Base-by-base conservation (phyloP, 78 protist genomes). In the Dictyostelium intermedium region DNA sequence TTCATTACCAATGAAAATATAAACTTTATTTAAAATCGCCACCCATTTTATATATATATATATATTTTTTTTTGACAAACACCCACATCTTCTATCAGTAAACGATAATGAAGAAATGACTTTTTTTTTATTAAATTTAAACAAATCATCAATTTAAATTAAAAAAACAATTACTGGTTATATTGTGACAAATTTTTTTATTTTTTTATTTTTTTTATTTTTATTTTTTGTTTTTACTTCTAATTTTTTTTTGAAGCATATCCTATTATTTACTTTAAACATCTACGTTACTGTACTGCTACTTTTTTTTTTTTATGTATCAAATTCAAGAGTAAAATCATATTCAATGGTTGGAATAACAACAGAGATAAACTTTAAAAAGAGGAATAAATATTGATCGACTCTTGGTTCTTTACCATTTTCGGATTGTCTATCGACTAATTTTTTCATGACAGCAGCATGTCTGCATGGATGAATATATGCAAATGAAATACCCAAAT, bases 331-430 rank as follows among this genome's bases (percentile, higher is more conserved):
- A 56, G 99, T 98, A 91, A 85, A 97, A 89, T 98, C 99, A 81
- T 98, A 98, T 60, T 98, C 98, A 32, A 99, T 98, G 43, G 99
- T 99, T 50, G 99, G 99, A 37, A 98, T 97, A 35, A 98, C 99
- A 34, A 97, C 37, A 27, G 96, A 87, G 39, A 99, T 94, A 82
- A 99, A 99, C 96, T 99, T 99, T 47, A 98, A 95, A 93, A 98
- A 98, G 34, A 97, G 85, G 94, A 98, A 91, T 14, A 98, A 63
- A 92, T 97, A 97, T 74, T 85, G 95, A 34, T 92, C 96, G 60
- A 95, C 97, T 69, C 96, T 92, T 79, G 91, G 95, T 25, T 83
- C 61, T 27, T 82, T 63, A 35, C 98, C 96, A 37, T 78, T 34
- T 13, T 77, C 97, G 3, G 63, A 83, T 50, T 97, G 92, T 81